A percentile compares a stretch with the other conserved stretches of the same genome.
Evolutionary conservation across 2,329 filamentous ascomycete genomes (phyloP).

Genomic region (Thelonectria olida): DNA sequence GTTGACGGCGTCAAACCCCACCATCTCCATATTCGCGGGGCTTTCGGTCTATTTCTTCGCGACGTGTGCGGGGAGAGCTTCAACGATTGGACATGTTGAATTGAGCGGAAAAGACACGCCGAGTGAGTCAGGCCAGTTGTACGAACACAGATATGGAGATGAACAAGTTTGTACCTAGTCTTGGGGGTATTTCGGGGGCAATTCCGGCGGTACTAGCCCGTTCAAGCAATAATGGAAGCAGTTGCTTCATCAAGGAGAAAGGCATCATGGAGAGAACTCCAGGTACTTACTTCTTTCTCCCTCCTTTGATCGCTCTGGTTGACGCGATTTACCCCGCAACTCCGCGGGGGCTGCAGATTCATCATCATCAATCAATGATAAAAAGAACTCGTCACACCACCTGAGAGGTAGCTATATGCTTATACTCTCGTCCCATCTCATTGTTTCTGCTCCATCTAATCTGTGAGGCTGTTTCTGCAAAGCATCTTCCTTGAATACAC

Average conservation of each 20-base stretch:
- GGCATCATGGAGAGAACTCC: neutral
- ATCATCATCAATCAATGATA: neutral
- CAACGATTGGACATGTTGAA: neutral
- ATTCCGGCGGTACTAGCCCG: conserved; percentile 15
- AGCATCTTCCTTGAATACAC: conserved; percentile 8
- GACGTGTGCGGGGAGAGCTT: neutral
- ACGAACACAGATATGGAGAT: too few species aligned
- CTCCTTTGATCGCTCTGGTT: too few species aligned
- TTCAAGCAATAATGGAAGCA: neutral
- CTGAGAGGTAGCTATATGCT: neutral
- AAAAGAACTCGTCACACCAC: conserved; percentile 3
- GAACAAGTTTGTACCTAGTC: neutral
- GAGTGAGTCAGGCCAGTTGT: neutral
- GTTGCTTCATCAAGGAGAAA: neutral
- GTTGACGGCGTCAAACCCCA: neutral
- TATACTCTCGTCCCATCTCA: neutral
- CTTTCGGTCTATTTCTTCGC: neutral
- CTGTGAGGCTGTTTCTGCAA: neutral
- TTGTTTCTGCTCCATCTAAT: neutral
- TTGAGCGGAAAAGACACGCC: neutral
- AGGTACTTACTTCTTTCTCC: too few species aligned
- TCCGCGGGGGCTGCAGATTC: neutral
- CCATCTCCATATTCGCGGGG: neutral
- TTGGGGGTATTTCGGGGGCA: neutral
- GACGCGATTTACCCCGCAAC: conserved; percentile 13